Evolutionary conservation across 1,284 basidiomycete genomes (phyloP).

Genomic region (Laetiporus sulphureus): DNA sequence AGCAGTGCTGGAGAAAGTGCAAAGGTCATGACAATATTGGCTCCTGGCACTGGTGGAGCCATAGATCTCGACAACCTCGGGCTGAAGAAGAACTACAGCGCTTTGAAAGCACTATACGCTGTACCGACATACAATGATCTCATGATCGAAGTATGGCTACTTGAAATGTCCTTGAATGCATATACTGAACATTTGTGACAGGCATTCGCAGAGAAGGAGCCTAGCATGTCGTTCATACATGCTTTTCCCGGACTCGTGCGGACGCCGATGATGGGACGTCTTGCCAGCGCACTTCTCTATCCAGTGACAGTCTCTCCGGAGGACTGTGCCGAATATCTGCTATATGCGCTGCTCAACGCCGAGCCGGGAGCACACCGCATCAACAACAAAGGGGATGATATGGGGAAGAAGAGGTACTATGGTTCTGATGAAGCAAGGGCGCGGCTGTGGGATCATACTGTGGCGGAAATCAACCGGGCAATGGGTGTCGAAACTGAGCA

Average conservation of each 20-base stretch:
- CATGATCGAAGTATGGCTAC: conserved; percentile 25
- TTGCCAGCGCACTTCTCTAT: conserved; percentile 17
- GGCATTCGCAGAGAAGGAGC: not conserved
- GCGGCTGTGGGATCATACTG: conserved; percentile 44
- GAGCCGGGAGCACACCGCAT: conserved; percentile 28
- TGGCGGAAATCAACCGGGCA: conserved; percentile 20
- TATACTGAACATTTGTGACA: not conserved
- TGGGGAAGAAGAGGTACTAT: conserved; percentile 31
- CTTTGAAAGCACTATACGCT: conserved; percentile 17
- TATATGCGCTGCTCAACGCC: conserved; percentile 30
- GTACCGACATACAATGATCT: conserved; percentile 28
- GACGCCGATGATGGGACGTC: not conserved
- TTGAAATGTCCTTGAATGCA: not conserved
- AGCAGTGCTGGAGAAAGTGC: conserved; percentile 22
- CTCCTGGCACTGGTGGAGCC: conserved; percentile 14
- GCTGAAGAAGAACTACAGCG: conserved; percentile 26
- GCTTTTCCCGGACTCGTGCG: not conserved
- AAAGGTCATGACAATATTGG: conserved; percentile 20
- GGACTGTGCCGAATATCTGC: conserved; percentile 38
- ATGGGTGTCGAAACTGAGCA: no score
- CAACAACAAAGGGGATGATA: conserved; percentile 31
- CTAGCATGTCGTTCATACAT: not conserved
- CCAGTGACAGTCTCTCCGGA: conserved; percentile 27
- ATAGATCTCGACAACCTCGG: conserved; percentile 29
- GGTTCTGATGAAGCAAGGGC: conserved; percentile 33